These are phyloP conservation scores for Saururus chinensis DNA, from an alignment of 164 flowering plant species.

Conservation along the genomic window DNA sequence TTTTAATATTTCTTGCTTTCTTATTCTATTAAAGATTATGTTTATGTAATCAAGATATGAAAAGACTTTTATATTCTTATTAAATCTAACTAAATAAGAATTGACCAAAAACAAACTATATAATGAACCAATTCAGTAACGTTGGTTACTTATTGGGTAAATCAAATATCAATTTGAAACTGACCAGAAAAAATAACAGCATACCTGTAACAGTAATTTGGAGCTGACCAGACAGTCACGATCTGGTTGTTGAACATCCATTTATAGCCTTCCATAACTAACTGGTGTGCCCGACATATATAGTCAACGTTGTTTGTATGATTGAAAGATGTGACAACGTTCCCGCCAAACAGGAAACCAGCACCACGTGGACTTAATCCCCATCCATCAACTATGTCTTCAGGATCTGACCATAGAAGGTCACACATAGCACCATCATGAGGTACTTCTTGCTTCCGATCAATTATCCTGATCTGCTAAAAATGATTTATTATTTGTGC, in stretches of 20 bases:
- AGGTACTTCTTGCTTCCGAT: slow-evolving; percentile 97
- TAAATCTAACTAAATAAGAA: too few species aligned
- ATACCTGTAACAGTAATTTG: slow-evolving; percentile 98
- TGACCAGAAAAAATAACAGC: not conserved
- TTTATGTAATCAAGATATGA: too few species aligned
- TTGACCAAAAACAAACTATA: too few species aligned
- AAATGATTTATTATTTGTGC: not conserved
- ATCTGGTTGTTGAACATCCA: slow-evolving; percentile 98
- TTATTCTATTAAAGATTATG: too few species aligned
- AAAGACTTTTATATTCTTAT: too few species aligned
- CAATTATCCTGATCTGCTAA: slow-evolving; percentile 83
- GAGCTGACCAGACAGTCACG: slow-evolving; percentile 99
- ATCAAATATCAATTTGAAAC: not conserved
- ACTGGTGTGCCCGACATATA: slow-evolving; percentile 96
- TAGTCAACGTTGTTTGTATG: slow-evolving; percentile 84
- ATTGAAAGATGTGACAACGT: slow-evolving; percentile 76
- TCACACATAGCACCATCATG: slow-evolving; percentile 99
- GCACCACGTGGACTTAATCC: slow-evolving; percentile 99
- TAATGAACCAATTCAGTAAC: too few species aligned
- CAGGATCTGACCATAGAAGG: slow-evolving; percentile 98
- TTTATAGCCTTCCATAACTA: slow-evolving; percentile 99
- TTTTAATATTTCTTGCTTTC: too few species aligned
- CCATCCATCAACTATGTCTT: slow-evolving; percentile 98
- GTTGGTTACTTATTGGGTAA: too few species aligned
- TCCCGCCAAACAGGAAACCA: slow-evolving; percentile 92